Evolutionary conservation across 805 yeast species (phyloP).

Genomic region (Cyberlindnera euphorbiae): DNA sequence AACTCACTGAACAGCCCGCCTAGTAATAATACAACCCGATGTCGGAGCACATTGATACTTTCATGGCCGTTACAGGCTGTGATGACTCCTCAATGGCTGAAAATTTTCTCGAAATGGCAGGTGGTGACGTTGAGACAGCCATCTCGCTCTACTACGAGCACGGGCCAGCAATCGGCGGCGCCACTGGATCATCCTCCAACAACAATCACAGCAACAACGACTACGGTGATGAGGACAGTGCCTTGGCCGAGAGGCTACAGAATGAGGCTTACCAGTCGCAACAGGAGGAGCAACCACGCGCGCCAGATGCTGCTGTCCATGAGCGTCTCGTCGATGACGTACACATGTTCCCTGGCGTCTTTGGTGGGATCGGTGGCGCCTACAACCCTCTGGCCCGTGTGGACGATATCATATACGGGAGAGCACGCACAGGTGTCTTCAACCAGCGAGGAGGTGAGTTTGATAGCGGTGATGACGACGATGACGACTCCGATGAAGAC

Average conservation of each 20-base stretch:
- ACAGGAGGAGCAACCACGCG: constrained; percentile 53
- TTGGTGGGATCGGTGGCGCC: constrained; percentile 36
- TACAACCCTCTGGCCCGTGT: constrained; percentile 12
- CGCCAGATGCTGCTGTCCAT: constrained; percentile 71
- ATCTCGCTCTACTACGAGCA: constrained; percentile 78
- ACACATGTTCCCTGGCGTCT: constrained; percentile 30
- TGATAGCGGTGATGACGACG: constrained; percentile 18
- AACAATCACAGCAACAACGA: constrained; percentile 1
- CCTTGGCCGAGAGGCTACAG: constrained; percentile 60
- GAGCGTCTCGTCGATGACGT: constrained; percentile 66
- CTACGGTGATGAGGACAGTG: constrained; percentile 33
- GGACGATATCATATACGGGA: constrained; percentile 29
- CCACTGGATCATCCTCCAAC: too few species aligned
- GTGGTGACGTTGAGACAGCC: constrained; percentile 75
- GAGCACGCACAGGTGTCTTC: constrained; percentile 28
- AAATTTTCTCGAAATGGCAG: constrained; percentile 75
- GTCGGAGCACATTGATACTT: constrained; percentile 58
- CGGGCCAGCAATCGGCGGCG: constrained; percentile 35
- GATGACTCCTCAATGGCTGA: constrained; percentile 63
- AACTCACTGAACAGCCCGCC: too few species aligned
- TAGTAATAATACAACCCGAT: too few species aligned
- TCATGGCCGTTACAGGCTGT: constrained; percentile 79
- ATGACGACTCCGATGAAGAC: constrained; percentile 34
- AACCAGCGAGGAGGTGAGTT: constrained; percentile 29
- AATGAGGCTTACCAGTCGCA: constrained; percentile 55